Evolutionary conservation across 2,329 filamentous ascomycete genomes (phyloP), one percentile per base, ranked within the genome.

Genomic region (Arthrobotrys iridis): DNA sequence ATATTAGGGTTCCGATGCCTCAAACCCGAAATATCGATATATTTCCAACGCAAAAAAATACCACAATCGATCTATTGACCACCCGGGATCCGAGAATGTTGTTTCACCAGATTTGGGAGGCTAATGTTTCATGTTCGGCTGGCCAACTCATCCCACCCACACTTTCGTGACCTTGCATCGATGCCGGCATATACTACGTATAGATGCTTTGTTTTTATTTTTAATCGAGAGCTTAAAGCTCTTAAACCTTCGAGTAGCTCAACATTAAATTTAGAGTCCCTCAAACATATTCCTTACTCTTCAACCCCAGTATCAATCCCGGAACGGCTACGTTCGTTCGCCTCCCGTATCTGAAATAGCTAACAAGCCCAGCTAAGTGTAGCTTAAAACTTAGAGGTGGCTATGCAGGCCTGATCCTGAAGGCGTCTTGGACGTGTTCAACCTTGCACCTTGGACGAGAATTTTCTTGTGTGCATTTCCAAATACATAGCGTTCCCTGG

Each of bases 91-190:
- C 10, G 11, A 30, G 18, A 55, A 37, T 13, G 18, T 5, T 35
- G 50, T 55, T 55, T 55, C 50, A 18, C 50, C 18, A 43, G 18
- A 59, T 59, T 35, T 26, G 55, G 55, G 24, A 59, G 24, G 22
- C 50, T n/a, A 35, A 28, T 55, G 50, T 55, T 55, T 55, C 50
- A 55, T 33, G 10, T 37, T 50, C 41, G 22, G 43, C 50, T 41
- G 52, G 65, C 65, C 65, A 70, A 55, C 65, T 70, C 65, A 70
- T 70, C 65, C 43, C 65, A 52, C 65, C 65, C 65, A 70, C 65
- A 70, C 65, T 52, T 6, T 10, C 13, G 4, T 30, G 52, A 33
- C 26, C 15, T 18, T 50, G 63, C 64, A 60, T 55, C 50, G 50
- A 55, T 46, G 30, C n/a, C 6, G 20, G 24, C 18, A 28, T n/a